Evolutionary conservation across 1,139 yeast genomes (phyloP), one percentile per base, ranked within the genome.

Genomic region (Blastobotrys capitulatus): DNA sequence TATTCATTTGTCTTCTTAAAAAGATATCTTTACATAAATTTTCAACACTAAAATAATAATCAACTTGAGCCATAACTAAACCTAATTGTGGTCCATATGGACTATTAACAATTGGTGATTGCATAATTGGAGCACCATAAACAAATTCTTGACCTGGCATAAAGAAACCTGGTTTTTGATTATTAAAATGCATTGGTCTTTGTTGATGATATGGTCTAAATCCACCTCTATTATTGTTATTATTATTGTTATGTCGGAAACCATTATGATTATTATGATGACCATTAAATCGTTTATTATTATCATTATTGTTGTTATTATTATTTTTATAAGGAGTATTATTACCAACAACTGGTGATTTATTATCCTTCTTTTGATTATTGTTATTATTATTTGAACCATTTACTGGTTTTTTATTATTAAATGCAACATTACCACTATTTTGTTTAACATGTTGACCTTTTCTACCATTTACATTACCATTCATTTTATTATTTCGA

Each of bases 31-130:
- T 85, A 60, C 86, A 76, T 67, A 92, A 76, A 69, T 92, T 92
- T 61, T 89, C 96, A 50, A 83, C 76, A 26, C 94, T 83, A 68
- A 92, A 85, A 68, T 92, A 92, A 72, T 90, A 92, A 64, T 87
- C 92, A 52, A 89, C 73, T 73, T 89, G 97, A 59, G 60, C 62
- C 39, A 63, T 61, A 35, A 69, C 61, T 43, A 64, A 52, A 38
- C 60, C 58, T 46, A 68, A 52, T 13, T 67, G 55, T 43, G 60
- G 55, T 36, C 65, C 68, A 47, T 56, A 60, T 32, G 55, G 60
- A 10, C 47, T 46, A 22, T 48, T 49, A n/a, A 53, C 47, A n/a
- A 47, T 50, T 12, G 52, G 52, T 29, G 47, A 42, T 31, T 41
- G 60, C 44, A 57, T 50, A 51, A 57, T 48, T 36, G 52, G 59